These are phyloP conservation scores for Boletus mariae DNA, from an alignment of 1,284 basidiomycete genomes.

Conservation along the genomic window DNA sequence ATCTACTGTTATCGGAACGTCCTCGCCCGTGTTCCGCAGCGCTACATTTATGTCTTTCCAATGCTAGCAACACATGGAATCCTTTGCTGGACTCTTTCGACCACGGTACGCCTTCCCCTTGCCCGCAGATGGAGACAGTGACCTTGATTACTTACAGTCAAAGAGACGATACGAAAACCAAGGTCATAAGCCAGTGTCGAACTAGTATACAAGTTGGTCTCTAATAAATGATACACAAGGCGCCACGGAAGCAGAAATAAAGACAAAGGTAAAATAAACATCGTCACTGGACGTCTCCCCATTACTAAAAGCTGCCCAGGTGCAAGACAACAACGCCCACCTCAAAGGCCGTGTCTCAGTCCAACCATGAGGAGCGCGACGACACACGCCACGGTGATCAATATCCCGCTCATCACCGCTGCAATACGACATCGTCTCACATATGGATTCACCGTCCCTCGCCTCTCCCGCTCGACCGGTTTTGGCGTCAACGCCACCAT, in stretches of 20 bases:
- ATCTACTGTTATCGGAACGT: not conserved
- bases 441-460: constrained; percentile 37
- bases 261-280: not conserved
- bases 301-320: not conserved
- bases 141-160: not conserved
- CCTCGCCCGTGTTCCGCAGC: no score
- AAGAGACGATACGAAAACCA: not conserved
- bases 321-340: not conserved
- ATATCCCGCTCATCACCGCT: constrained; percentile 39
- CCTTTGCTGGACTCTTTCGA: not conserved
- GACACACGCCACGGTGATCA: constrained; percentile 37
- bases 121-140: not conserved
- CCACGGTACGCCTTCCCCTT: no score
- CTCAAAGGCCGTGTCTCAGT: constrained; percentile 5
- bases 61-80: not conserved
- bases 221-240: constrained; percentile 1
- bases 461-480: constrained; percentile 5
- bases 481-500: constrained; percentile 15
- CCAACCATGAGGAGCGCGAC: constrained; percentile 37
- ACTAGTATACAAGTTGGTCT: constrained; percentile 4
- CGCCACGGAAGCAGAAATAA: not conserved
- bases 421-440: constrained; percentile 45
- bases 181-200: not conserved
- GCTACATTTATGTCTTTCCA: not conserved
- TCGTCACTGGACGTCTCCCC: not conserved